Percentiles rank a stretch among this genome's conserved stretches.
Evolutionary conservation across 2,329 filamentous ascomycete species (phyloP).

Genomic region (Pseudonectria foliicola): DNA sequence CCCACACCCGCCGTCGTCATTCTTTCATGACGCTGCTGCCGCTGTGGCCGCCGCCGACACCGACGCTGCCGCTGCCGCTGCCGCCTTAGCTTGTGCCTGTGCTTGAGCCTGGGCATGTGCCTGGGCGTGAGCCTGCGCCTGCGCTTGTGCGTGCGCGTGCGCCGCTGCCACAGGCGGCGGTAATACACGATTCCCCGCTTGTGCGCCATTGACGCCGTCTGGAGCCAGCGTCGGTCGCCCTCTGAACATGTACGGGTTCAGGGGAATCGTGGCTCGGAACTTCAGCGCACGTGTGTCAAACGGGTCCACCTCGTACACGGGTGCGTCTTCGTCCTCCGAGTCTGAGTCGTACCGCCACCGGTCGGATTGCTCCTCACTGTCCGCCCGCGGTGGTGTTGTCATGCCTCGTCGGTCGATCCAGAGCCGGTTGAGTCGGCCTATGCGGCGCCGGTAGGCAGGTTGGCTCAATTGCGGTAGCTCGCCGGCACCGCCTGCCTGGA

Average conservation of each 20-base stretch:
- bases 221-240: conserved; percentile 28
- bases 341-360: conserved; percentile 85
- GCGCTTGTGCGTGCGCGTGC: conserved; percentile 5
- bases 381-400: conserved; percentile 38
- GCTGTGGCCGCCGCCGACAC: conserved; percentile 9
- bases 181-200: conserved; percentile 18
- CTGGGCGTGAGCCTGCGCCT: conserved; percentile 1
- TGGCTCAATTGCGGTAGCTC: conserved; percentile 35
- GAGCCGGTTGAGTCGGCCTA: conserved; percentile 75
- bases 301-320: conserved; percentile 69
- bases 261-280: conserved; percentile 53
- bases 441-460: conserved; percentile 73
- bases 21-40: background rate
- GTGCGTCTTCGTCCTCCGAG: conserved; percentile 73
- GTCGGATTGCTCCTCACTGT: conserved; percentile 45
- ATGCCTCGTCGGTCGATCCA: conserved; percentile 82
- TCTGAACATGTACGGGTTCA: conserved; percentile 36
- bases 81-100: conserved; percentile 18
- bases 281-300: conserved; percentile 53
- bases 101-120: conserved; percentile 10
- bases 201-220: conserved; percentile 19
- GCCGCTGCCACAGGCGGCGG: conserved; percentile 17
- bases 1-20: too few relatives aligned
- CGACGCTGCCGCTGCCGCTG: conserved; percentile 10
- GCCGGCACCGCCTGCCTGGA: conserved; percentile 35